Percentiles rank a stretch among this genome's conserved stretches.
phyloP scores from a whole-genome alignment of 2,329 filamentous ascomycete genomes.

The Scopulariopsis brevicaulis region DNA sequence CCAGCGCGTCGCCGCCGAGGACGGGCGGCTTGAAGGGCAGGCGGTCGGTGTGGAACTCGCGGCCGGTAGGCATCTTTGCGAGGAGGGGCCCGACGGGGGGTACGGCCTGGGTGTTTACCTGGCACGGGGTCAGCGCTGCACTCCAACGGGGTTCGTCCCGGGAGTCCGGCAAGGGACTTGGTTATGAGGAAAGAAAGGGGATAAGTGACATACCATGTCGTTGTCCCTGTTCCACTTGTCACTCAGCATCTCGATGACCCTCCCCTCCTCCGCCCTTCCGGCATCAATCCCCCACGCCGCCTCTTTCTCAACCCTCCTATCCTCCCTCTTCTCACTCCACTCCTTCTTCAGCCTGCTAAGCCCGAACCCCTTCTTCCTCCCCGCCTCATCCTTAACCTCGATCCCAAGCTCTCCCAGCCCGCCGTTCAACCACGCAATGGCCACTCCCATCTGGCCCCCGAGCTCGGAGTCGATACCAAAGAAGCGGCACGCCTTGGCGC shows the following conservation, averaged over 20 bases:
- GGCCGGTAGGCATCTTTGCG: constrained; percentile 72
- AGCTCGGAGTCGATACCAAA: constrained; percentile 83
- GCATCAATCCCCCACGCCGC: constrained; percentile 70
- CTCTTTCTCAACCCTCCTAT: constrained; percentile 65
- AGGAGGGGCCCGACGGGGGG: constrained; percentile 62
- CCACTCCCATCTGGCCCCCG: constrained; percentile 69
- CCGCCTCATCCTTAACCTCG: constrained; percentile 25
- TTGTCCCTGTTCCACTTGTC: constrained; percentile 89
- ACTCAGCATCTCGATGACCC: constrained; percentile 78
- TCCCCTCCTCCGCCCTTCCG: constrained; percentile 71
- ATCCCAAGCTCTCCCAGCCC: constrained; percentile 67
- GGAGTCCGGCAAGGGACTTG: not conserved
- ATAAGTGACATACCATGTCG: constrained; percentile 56
- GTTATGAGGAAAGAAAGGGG: not conserved
- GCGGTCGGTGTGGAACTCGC: constrained; percentile 64
- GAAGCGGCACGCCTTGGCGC: constrained; percentile 81
- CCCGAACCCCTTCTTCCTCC: constrained; percentile 37
- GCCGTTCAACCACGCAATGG: constrained; percentile 75
- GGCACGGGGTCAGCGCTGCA: not conserved
- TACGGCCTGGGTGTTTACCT: constrained; percentile 73
- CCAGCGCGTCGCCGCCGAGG: constrained; percentile 54
- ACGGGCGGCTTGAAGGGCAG: constrained; percentile 55
- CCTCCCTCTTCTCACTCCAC: constrained; percentile 67
- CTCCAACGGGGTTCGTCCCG: no score
- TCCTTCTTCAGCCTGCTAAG: constrained; percentile 60